Evolutionary conservation across 768 basidiomycete genomes (phyloP).

Genomic region (Hypholoma sublateritium): DNA sequence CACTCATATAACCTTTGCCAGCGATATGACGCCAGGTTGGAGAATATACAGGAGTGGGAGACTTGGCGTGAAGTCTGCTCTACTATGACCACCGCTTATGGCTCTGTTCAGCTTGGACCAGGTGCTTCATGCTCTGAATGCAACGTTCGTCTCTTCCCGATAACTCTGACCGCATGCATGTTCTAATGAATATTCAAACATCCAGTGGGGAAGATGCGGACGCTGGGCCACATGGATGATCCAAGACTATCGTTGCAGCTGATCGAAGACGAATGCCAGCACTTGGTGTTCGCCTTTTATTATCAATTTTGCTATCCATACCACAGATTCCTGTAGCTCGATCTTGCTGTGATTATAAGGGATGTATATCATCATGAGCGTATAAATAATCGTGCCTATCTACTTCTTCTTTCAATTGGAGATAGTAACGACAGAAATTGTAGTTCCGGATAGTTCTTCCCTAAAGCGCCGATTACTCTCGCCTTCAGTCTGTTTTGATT

Average conservation of each 20-base stretch:
- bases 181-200: no score
- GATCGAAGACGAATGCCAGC: neutral
- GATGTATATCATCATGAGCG: neutral
- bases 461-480: neutral
- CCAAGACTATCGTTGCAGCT: neutral
- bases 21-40: constrained; percentile 13
- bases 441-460: neutral
- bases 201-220: neutral
- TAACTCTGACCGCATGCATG: neutral
- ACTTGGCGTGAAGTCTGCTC: constrained; percentile 16
- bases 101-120: neutral
- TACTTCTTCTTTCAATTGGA: neutral
- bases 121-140: constrained; percentile 1
- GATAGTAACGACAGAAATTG: neutral
- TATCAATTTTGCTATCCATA: no score
- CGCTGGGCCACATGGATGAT: constrained; percentile 1
- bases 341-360: neutral
- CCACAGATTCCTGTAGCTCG: no score
- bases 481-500: neutral
- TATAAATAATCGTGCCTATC: neutral
- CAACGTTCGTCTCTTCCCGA: neutral
- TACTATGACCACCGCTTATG: constrained; percentile 1
- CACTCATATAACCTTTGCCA: neutral
- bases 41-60: constrained; percentile 5
- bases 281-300: no score